These are phyloP conservation scores for Tilletia caries DNA, from an alignment of 1,284 basidiomycete species.

Conservation along the genomic window DNA sequence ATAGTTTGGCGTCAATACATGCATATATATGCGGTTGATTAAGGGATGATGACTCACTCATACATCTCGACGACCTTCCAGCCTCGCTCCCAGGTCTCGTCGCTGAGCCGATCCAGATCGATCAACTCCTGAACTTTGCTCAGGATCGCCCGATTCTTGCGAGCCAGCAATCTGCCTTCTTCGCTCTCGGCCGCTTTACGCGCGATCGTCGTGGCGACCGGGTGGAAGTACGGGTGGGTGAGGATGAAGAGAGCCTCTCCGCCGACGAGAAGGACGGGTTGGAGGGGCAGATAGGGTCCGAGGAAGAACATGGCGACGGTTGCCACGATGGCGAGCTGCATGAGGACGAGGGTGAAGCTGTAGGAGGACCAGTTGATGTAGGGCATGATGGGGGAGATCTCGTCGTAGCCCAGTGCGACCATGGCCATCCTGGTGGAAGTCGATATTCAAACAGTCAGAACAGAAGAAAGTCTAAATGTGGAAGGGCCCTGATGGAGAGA, in stretches of 20 bases:
- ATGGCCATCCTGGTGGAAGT: constrained; percentile 39
- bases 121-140: constrained; percentile 22
- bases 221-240: constrained; percentile 50
- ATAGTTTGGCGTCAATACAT: too few relatives aligned
- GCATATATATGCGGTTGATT: too few relatives aligned
- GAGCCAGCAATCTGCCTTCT: neutral
- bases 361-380: constrained; percentile 54
- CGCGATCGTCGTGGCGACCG: constrained; percentile 33
- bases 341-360: constrained; percentile 41
- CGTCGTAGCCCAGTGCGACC: constrained; percentile 50
- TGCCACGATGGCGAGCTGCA: constrained; percentile 43
- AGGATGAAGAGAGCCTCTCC: constrained; percentile 48
- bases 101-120: constrained; percentile 45
- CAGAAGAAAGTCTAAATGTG: too few relatives aligned
- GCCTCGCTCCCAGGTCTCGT: constrained; percentile 45
- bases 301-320: constrained; percentile 45
- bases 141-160: constrained; percentile 6
- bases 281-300: constrained; percentile 45
- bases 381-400: constrained; percentile 42
- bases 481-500: neutral
- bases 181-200: neutral
- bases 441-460: neutral
- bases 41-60: constrained; percentile 33
- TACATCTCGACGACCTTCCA: constrained; percentile 50
- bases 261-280: constrained; percentile 39